Conservation (phyloP, 768 basidiomycete species). For the Psilocybe azurescens region DNA sequence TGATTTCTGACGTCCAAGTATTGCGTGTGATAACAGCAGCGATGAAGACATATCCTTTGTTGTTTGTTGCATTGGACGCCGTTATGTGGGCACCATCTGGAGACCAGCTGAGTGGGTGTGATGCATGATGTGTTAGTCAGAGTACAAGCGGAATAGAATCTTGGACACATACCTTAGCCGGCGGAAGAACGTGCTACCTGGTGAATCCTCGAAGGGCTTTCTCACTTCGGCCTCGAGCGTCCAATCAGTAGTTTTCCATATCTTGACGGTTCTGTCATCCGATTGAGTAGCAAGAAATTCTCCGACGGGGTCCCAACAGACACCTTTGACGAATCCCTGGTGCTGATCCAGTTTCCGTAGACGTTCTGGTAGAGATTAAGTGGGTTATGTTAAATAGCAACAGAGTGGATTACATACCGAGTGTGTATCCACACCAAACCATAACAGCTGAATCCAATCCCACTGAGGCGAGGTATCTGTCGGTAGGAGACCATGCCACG, state of each 20-base stretch:
- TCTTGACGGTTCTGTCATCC: conserved; percentile 95
- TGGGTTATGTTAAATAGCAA: no score
- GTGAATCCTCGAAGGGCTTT: conserved; percentile 93
- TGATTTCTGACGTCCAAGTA: conserved; percentile 90
- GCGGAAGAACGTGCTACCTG: conserved; percentile 93
- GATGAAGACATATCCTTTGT: conserved; percentile 95
- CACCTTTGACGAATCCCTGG: conserved; percentile 97
- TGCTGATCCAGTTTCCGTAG: conserved; percentile 86
- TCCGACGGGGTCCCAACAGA: conserved; percentile 98
- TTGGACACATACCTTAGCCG: conserved; percentile 69
- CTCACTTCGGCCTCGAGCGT: conserved; percentile 79
- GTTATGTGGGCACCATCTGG: conserved; percentile 99
- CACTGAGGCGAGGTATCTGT: conserved; percentile 91
- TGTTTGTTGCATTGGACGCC: conserved; percentile 96
- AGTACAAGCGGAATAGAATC: not conserved
- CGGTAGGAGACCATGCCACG: conserved; percentile 93
- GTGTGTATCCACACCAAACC: conserved; percentile 92
- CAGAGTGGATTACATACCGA: conserved; percentile 56
- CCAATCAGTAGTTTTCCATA: conserved; percentile 97
- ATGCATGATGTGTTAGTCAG: no score
- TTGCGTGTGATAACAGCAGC: conserved; percentile 93
- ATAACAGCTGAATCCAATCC: conserved; percentile 91
- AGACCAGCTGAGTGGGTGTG: conserved; percentile 80
- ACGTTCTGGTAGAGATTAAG: conserved; percentile 58
- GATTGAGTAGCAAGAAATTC: conserved; percentile 98